Evolutionary conservation across 495 filamentous ascomycete genomes (phyloP).

Genomic region (Lophiostoma macrostomum): DNA sequence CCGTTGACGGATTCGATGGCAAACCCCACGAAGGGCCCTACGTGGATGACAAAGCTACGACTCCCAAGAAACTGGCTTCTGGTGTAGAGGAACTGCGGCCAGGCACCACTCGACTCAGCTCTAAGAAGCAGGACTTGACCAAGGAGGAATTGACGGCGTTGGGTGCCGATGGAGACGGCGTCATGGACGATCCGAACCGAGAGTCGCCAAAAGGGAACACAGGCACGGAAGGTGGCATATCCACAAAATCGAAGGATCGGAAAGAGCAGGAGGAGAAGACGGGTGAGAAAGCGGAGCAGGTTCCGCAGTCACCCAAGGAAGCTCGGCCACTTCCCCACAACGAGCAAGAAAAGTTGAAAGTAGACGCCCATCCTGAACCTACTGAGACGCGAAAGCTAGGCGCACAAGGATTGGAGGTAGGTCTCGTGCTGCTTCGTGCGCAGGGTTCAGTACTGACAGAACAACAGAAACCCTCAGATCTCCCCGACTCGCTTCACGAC

Average conservation of each 20-base stretch:
- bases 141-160: slow-evolving; percentile 24
- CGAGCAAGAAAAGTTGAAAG: slow-evolving; percentile 58
- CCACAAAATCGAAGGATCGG: slow-evolving; percentile 72
- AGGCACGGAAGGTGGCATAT: slow-evolving; percentile 82
- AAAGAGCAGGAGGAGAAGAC: slow-evolving; percentile 58
- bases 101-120: slow-evolving; percentile 30
- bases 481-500: slow-evolving; percentile 78
- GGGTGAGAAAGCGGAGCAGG: slow-evolving; percentile 64
- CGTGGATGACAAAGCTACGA: slow-evolving; percentile 43
- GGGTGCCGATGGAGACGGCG: slow-evolving; percentile 69
- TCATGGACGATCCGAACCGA: slow-evolving; percentile 83
- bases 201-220: slow-evolving; percentile 76
- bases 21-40: slow-evolving; percentile 85
- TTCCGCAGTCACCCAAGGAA: slow-evolving; percentile 78
- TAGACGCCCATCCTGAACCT: slow-evolving; percentile 45
- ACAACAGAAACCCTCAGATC: slow-evolving; percentile 72
- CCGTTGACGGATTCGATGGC: slow-evolving; percentile 93
- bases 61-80: slow-evolving; percentile 35
- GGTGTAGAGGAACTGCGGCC: slow-evolving; percentile 49
- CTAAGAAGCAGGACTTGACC: slow-evolving; percentile 34
- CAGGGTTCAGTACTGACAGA: slow-evolving; percentile 25
- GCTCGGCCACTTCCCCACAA: slow-evolving; percentile 76
- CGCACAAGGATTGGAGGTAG: slow-evolving; percentile 67
- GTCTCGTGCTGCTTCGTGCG: slow-evolving; percentile 1
- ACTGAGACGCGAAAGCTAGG: slow-evolving; percentile 40